A percentile compares a stretch with the other conserved stretches of the same genome.
phyloP scores from a whole-genome alignment of 2,329 filamentous ascomycete genomes.

The Fusarium mangiferae region DNA sequence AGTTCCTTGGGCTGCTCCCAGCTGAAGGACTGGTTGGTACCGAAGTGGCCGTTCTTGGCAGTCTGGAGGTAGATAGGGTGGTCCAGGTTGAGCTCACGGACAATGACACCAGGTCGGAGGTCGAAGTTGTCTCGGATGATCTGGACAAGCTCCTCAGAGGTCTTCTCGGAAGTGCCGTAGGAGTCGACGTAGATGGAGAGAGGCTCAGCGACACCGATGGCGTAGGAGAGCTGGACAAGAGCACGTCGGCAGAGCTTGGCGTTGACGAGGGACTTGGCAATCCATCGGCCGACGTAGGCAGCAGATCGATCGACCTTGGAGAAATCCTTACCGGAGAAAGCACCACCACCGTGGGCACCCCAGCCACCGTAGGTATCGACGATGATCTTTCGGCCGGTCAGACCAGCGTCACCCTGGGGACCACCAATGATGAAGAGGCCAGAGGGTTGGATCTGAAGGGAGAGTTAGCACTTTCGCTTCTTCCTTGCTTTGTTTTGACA shows the following conservation, averaged over 20 bases:
- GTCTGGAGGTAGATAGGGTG: constrained; percentile 99
- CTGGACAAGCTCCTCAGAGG: constrained; percentile 90
- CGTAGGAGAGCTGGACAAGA: constrained; percentile 98
- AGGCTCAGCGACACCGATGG: constrained; percentile 98
- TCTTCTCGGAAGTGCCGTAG: constrained; percentile 92
- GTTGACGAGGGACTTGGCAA: constrained; percentile 96
- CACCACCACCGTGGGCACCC: constrained; percentile 99
- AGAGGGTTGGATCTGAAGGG: constrained; percentile 85
- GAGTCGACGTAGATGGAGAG: constrained; percentile 98
- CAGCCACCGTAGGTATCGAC: constrained; percentile 99
- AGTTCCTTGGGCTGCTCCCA: constrained; percentile 99
- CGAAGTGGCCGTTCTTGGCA: constrained; percentile 99
- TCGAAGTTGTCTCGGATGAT: constrained; percentile 98
- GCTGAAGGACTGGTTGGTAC: constrained; percentile 93
- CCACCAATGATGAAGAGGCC: constrained; percentile 99
- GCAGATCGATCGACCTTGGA: constrained; percentile 99
- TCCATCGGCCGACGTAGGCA: constrained; percentile 97
- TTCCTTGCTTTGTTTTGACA: neutral
- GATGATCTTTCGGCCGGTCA: constrained; percentile 99
- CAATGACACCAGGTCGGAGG: constrained; percentile 96
- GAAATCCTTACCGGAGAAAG: constrained; percentile 99
- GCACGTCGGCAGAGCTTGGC: constrained; percentile 90
- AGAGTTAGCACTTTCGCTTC: constrained; percentile 13
- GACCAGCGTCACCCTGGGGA: constrained; percentile 97
- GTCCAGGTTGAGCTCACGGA: constrained; percentile 93